Evolutionary conservation across 306 rosid species (phyloP).

Genomic region (Fagus crenata): DNA sequence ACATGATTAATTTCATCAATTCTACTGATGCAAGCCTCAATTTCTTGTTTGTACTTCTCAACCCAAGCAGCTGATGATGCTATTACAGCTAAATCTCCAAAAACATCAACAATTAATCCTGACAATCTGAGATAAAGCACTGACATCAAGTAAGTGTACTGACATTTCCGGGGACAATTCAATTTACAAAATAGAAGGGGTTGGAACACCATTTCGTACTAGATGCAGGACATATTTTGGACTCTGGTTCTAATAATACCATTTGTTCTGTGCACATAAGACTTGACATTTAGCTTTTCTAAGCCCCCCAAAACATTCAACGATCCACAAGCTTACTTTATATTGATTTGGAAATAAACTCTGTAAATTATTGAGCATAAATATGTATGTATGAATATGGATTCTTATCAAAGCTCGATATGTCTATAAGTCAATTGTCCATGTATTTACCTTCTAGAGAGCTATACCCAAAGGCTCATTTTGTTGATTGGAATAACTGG

Average conservation of each 20-base stretch:
- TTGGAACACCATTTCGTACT: neutral
- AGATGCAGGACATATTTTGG: neutral
- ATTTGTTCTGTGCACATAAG: too few relatives aligned
- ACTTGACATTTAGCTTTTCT: too few relatives aligned
- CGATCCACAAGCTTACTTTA: too few relatives aligned
- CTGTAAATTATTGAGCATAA: too few relatives aligned
- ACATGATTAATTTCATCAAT: constrained; percentile 59
- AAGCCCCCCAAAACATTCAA: too few relatives aligned
- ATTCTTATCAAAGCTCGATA: neutral
- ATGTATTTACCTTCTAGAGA: neutral
- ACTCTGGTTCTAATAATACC: too few relatives aligned
- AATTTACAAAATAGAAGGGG: neutral
- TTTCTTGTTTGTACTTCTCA: constrained; percentile 77
- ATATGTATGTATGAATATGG: neutral
- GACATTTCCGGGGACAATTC: constrained; percentile 4
- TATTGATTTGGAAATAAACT: too few relatives aligned
- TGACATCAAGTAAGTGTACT: constrained; percentile 16
- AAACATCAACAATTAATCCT: constrained; percentile 75
- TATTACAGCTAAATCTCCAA: constrained; percentile 90
- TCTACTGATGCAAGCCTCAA: constrained; percentile 56
- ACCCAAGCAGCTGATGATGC: constrained; percentile 99
- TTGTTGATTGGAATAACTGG: neutral
- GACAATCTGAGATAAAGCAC: constrained; percentile 60
- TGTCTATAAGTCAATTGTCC: neutral
- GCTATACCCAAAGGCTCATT: neutral